phyloP scores from a whole-genome alignment of 768 basidiomycete genomes.

The Tephrocybe rancida region DNA sequence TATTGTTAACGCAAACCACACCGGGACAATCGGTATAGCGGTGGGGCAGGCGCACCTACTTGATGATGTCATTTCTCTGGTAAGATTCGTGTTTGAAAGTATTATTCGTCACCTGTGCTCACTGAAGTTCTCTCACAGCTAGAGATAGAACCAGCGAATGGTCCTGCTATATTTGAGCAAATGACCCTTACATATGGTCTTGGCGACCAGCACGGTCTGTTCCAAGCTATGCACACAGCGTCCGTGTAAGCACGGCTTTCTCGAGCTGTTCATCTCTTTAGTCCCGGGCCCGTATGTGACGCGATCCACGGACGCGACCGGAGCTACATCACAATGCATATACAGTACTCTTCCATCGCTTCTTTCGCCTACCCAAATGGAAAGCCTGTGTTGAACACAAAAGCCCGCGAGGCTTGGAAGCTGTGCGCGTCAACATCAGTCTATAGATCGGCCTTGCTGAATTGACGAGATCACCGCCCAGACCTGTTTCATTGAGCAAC shows the following conservation, averaged over 20 bases:
- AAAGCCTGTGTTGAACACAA: no score
- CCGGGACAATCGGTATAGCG: constrained; percentile 66
- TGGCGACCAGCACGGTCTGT: constrained; percentile 81
- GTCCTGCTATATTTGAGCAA: constrained; percentile 59
- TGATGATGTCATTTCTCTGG: constrained; percentile 89
- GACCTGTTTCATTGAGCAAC: no score
- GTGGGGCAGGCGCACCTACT: constrained; percentile 93
- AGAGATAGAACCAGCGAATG: constrained; percentile 63
- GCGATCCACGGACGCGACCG: no score
- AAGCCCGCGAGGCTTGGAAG: no score
- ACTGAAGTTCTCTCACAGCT: constrained; percentile 19
- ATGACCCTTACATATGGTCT: constrained; percentile 84
- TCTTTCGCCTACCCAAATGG: no score
- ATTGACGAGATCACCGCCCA: no score
- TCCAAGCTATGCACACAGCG: constrained; percentile 42
- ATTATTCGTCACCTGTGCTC: neutral
- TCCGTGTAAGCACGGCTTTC: constrained; percentile 30
- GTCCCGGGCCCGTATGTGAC: no score
- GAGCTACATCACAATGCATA: no score
- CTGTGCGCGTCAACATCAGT: no score
- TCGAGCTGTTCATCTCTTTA: no score
- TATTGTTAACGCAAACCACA: constrained; percentile 78
- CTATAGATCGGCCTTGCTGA: no score
- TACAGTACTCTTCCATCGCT: no score
- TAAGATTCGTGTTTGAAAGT: constrained; percentile 33